A percentile compares a stretch with the other conserved stretches of the same genome.
Conservation (phyloP, 371 early-diverging fungal species). For the Mortierella sp. region DNA sequence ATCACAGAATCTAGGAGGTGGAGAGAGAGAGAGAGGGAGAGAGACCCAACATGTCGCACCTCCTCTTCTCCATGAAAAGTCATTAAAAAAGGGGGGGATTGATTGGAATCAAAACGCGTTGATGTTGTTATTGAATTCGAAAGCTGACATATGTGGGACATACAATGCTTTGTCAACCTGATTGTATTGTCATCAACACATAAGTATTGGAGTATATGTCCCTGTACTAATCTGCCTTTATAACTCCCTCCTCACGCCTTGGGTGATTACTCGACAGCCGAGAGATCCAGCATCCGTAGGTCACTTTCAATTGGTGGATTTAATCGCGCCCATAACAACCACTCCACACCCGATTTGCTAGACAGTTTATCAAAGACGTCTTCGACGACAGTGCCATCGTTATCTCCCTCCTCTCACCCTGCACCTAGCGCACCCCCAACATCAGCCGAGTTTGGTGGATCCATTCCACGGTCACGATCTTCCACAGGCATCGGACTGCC, state of each 20-base stretch:
- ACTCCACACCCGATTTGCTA: background rate
- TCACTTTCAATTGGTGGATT: background rate
- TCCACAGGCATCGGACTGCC: slow-evolving; percentile 5
- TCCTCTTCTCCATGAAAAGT: background rate
- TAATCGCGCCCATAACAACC: slow-evolving; percentile 1
- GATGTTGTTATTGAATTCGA: background rate
- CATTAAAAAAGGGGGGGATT: background rate
- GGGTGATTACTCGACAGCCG: background rate
- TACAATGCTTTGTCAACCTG: background rate
- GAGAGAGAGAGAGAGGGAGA: background rate
- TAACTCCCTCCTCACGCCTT: background rate
- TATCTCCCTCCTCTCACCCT: background rate
- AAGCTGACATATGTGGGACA: background rate
- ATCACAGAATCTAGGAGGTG: background rate
- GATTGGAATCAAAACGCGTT: background rate
- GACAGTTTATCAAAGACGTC: slow-evolving; percentile 4
- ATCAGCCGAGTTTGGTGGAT: background rate
- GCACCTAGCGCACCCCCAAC: background rate
- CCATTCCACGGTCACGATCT: background rate
- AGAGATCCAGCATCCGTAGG: slow-evolving; percentile 2
- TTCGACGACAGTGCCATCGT: background rate
- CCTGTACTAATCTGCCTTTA: background rate
- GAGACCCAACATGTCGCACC: background rate
- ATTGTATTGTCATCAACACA: background rate
- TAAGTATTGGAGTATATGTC: background rate